These are phyloP conservation scores for Hypholoma sublateritium DNA, from an alignment of 768 basidiomycete genomes.

Conservation along the genomic window DNA sequence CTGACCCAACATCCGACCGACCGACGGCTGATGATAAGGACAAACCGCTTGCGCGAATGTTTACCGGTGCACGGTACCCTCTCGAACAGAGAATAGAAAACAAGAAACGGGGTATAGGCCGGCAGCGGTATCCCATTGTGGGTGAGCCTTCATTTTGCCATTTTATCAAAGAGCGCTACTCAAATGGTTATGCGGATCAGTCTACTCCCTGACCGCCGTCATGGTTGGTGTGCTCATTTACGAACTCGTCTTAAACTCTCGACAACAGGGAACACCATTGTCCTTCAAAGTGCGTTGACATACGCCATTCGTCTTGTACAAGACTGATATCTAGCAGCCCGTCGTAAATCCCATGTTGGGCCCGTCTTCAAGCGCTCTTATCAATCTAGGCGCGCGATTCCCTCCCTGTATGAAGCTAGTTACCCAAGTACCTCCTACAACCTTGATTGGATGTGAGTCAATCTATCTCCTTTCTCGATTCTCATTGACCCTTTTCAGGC, in stretches of 20 bases:
- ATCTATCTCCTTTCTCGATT: not conserved
- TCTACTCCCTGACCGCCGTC: conserved; percentile 59
- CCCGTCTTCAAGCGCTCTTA: conserved; percentile 80
- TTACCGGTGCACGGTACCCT: conserved; percentile 56
- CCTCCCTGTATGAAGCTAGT: conserved; percentile 90
- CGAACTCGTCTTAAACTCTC: conserved; percentile 75
- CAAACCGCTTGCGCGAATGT: conserved; percentile 37
- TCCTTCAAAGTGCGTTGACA: conserved; percentile 68
- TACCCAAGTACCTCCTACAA: conserved; percentile 49
- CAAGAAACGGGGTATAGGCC: conserved; percentile 82
- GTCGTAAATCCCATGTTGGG: conserved; percentile 90
- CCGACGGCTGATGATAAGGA: conserved; percentile 37
- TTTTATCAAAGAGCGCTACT: not conserved
- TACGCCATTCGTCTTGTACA: too few species aligned
- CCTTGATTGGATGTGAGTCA: conserved; percentile 57
- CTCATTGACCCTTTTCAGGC: conserved; percentile 38
- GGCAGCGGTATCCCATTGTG: conserved; percentile 77
- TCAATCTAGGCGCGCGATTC: conserved; percentile 89
- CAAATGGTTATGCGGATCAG: conserved; percentile 31
- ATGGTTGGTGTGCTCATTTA: conserved; percentile 83
- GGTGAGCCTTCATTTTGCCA: conserved; percentile 42
- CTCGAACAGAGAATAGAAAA: conserved; percentile 82
- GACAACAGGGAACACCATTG: conserved; percentile 78
- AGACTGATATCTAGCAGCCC: conserved; percentile 43
- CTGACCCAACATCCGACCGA: conserved; percentile 41